A percentile compares a stretch with the other conserved stretches of the same genome.
These are phyloP conservation scores for Phytopythium cucurbitacearum DNA, from an alignment of 352 stramenopile species.

Conservation along the genomic window DNA sequence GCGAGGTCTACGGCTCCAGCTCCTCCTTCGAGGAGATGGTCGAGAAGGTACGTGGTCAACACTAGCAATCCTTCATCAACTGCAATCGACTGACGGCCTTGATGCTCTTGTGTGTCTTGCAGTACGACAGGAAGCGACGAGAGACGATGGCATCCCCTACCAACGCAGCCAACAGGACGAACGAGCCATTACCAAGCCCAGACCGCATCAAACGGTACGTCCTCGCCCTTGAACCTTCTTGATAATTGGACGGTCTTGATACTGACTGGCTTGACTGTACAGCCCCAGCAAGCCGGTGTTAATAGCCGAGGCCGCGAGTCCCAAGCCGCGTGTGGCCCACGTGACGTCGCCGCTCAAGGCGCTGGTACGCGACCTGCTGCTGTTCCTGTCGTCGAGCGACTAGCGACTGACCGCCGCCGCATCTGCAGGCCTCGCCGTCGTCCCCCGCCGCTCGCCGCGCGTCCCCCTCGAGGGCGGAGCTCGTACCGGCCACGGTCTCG, in stretches of 20 bases:
- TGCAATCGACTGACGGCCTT: neutral
- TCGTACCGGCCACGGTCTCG: constrained; percentile 1
- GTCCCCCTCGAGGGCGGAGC: constrained; percentile 10
- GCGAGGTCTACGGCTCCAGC: constrained; percentile 53
- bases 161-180: neutral
- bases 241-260: too few relatives aligned
- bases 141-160: neutral
- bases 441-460: neutral
- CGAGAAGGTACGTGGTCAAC: constrained; percentile 42
- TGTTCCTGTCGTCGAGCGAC: constrained; percentile 1
- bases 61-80: neutral
- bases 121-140: constrained; percentile 9
- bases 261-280: too few relatives aligned
- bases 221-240: neutral
- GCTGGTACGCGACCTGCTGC: constrained; percentile 12
- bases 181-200: neutral
- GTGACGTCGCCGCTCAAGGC: constrained; percentile 6
- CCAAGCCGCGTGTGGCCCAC: too few relatives aligned
- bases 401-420: neutral
- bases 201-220: neutral
- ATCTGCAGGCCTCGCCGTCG: neutral
- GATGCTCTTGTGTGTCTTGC: neutral
- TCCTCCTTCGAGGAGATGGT: constrained; percentile 82
- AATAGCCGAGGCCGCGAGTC: too few relatives aligned
- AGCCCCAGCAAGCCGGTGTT: too few relatives aligned